Evolutionary conservation across 306 rosid genomes (phyloP).

Genomic region (Ormosia semicastrata): DNA sequence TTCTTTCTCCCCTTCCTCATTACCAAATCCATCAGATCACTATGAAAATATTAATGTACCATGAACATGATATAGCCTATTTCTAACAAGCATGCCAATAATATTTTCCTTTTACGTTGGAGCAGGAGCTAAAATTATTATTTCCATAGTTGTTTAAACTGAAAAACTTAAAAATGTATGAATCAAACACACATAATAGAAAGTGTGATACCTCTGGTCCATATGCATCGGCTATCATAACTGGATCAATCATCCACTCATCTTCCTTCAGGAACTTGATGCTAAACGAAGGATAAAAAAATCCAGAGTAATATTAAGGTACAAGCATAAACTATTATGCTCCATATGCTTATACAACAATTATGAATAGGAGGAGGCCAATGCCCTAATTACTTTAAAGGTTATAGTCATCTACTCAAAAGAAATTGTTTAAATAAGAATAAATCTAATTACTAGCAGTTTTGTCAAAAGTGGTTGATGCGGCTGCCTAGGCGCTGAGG

Average conservation of each 20-base stretch:
- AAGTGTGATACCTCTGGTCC: constrained; percentile 76
- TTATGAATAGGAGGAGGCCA: neutral
- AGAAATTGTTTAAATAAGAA: neutral
- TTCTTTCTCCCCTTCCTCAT: no score
- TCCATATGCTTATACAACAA: neutral
- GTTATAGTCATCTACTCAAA: neutral
- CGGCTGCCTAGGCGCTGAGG: neutral
- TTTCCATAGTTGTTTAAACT: neutral
- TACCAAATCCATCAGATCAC: no score
- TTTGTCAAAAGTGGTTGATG: neutral
- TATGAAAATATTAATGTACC: neutral
- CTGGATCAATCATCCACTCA: constrained; percentile 90
- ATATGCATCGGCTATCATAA: constrained; percentile 77
- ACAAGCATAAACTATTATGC: constrained; percentile 12
- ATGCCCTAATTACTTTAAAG: neutral
- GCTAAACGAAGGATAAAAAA: constrained; percentile 45
- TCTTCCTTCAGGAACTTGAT: constrained; percentile 71
- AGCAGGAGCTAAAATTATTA: neutral
- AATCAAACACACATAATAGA: neutral
- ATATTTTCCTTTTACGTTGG: neutral
- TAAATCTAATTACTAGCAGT: constrained; percentile 11
- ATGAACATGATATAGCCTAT: constrained; percentile 10
- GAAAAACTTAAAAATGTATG: neutral
- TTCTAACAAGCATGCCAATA: neutral
- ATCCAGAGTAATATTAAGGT: neutral